Evolutionary conservation across 2,329 filamentous ascomycete species (phyloP), one percentile per base, ranked within the genome.

Genomic region (Ascochyta clinopodiicola): DNA sequence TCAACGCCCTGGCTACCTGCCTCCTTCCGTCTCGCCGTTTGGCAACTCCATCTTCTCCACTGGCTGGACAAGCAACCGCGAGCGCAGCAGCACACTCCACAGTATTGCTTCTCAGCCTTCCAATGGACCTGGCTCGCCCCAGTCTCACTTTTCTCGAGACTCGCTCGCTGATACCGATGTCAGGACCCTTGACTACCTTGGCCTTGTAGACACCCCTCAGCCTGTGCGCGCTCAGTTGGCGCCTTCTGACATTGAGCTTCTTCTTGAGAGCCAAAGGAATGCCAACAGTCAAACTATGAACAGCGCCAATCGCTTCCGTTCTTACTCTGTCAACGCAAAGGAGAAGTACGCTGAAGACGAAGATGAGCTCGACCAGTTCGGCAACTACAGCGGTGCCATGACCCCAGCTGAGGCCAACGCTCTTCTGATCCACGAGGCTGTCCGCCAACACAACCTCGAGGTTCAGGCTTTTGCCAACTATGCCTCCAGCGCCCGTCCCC

Each of bases 241-340:
- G 37, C 80, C 81, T 37, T 88, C 90, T 8, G 76, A 80, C 68
- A 61, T 82, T 75, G 73, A 84, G 77, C 64, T 79, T 37, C 69
- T 81, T 6, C 67, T 79, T 35, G 80, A 82, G 51, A 81, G 82
- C 51, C 81, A 84, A 52, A 77, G 82, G 50, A 72, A 81, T 55
- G 88, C 89, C 39, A 90, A 70, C 51, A 71, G 63, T 57, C 72
- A 71, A 39, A 74, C 90, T 69, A 84, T 91, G 63, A 89, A 88
- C 61, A 90, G 74, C 38, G 84, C 88, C 39, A 98, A 90, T 74
- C 87, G 95, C 47, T 96, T 98, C 81, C 88, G 95, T 42, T 99
- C 95, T 1, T 98, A 97, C 76, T 99, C 95, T 0, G 95, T 99
- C 62, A 99, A 99, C 76, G 96, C 96, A 51, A 97, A 96, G 77